A percentile compares a stretch with the other conserved stretches of the same genome.
Evolutionary conservation across 306 rosid species (phyloP).

Genomic region (Lablab purpureus): DNA sequence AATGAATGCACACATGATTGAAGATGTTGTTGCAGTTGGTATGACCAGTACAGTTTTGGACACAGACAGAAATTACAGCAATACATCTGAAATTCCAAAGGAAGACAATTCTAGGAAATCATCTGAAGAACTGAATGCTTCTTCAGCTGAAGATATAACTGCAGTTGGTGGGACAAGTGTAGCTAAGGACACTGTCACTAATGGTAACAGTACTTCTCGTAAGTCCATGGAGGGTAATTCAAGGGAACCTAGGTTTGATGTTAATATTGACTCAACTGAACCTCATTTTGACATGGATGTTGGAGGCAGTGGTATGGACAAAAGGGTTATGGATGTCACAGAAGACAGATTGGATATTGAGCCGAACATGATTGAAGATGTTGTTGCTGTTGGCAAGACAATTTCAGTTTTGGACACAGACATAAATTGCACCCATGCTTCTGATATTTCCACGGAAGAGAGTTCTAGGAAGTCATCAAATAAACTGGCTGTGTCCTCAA

Average conservation of each 20-base stretch:
- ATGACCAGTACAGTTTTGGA: constrained; percentile 40
- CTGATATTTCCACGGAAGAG: constrained; percentile 45
- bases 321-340: constrained; percentile 42
- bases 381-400: constrained; percentile 35
- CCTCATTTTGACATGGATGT: constrained; percentile 45
- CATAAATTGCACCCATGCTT: constrained; percentile 28
- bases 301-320: constrained; percentile 44
- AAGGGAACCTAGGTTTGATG: constrained; percentile 43
- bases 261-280: constrained; percentile 49
- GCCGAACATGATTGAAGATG: constrained; percentile 42
- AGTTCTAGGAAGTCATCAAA: constrained; percentile 39
- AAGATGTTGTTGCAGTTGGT: constrained; percentile 43
- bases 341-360: constrained; percentile 38
- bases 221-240: constrained; percentile 44
- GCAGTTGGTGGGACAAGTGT: constrained; percentile 42
- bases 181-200: constrained; percentile 40
- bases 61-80: constrained; percentile 31
- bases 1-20: constrained; percentile 36
- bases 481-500: constrained; percentile 38
- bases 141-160: constrained; percentile 34
- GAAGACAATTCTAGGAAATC: constrained; percentile 40
- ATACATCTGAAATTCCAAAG: constrained; percentile 39
- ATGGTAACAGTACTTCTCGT: constrained; percentile 33
- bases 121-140: constrained; percentile 42
- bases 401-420: constrained; percentile 41